Conservation (phyloP, 2,329 filamentous ascomycete species). For the Alternaria sp. region DNA sequence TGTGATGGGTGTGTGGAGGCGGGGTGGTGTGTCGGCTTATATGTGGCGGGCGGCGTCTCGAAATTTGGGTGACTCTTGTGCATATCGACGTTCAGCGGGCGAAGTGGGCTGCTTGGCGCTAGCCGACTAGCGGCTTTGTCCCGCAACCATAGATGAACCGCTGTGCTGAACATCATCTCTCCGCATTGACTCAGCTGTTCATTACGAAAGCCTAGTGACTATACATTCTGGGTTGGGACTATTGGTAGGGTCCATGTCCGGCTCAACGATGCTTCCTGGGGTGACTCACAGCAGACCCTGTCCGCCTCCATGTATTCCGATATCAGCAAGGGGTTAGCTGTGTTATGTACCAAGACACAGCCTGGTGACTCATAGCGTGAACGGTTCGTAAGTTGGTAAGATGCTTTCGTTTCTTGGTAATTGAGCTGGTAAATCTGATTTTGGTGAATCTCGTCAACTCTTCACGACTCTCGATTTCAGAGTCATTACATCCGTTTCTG, state of each 20-base stretch:
- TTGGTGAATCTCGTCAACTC: neutral
- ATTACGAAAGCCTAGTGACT: neutral
- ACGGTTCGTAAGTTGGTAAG: no score
- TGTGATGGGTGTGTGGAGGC: constrained; percentile 25
- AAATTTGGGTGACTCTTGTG: constrained; percentile 40
- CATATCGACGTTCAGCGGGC: constrained; percentile 36
- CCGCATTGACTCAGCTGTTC: neutral
- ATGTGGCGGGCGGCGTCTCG: constrained; percentile 28
- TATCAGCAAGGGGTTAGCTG: neutral
- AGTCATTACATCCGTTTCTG: neutral
- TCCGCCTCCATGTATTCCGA: neutral
- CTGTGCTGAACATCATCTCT: neutral
- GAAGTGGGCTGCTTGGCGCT: constrained; percentile 35
- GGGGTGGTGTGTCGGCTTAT: constrained; percentile 23
- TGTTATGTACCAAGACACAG: neutral
- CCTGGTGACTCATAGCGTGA: neutral
- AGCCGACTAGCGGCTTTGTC: constrained; percentile 25
- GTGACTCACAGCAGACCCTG: neutral
- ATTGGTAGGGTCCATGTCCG: neutral
- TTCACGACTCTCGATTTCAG: neutral
- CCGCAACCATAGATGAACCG: constrained; percentile 16
- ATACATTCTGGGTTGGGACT: neutral
- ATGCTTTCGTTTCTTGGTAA: neutral
- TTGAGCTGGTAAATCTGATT: neutral
- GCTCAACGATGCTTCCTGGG: neutral